Evolutionary conservation across 2,329 filamentous ascomycete genomes (phyloP), one percentile per base, ranked within the genome.

Genomic region (Talaromyces sp.): DNA sequence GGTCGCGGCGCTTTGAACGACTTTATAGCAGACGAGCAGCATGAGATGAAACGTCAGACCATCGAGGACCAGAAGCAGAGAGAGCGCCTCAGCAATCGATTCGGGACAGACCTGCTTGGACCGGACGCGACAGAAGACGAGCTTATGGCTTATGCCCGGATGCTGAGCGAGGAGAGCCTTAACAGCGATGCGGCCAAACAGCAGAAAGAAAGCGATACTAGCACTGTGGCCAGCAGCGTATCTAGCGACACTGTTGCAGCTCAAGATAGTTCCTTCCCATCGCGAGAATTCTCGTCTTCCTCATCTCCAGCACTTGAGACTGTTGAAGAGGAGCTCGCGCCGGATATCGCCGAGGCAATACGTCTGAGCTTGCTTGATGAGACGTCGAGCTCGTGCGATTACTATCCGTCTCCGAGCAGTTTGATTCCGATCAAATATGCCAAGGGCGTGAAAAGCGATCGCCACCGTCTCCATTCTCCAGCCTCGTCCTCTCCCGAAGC

Each of bases 11-110:
- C 88, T 26, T 80, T 96, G 38, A 85, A 87, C 61, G 88, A 88
- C 64, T 92, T 92, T 69, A 97, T 97, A 63, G 87, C 87, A 46
- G 88, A 90, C n/a, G 93, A 97, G 73, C 85, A 89, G 65, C 82
- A 86, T 50, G 92, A 96, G 71, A 81, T 97, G 59, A 87, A 89
- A 59, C 83, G 83, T 9, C 91, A 96, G 68, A 86, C 88, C 66
- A 79, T 87, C 32, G 82, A 85, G 50, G 83, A 85, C 43, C 81
- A 81, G 26, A 87, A 87, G 59, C 88, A 95, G 68, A 81, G 85
- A 58, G 83, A 86, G 17, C 86, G 87, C 26, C 80, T 97, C 27
- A 88, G 85, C 38, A 87, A 85, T 31, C 86, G 93, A 38, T 99
- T 96, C 68, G 94, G 94, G 6, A 85, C 94, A 2, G 91, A 92